Evolutionary conservation across 2,329 filamentous ascomycete species (phyloP), one percentile per base, ranked within the genome.

Genomic region (Aureobasidium subglaciale): DNA sequence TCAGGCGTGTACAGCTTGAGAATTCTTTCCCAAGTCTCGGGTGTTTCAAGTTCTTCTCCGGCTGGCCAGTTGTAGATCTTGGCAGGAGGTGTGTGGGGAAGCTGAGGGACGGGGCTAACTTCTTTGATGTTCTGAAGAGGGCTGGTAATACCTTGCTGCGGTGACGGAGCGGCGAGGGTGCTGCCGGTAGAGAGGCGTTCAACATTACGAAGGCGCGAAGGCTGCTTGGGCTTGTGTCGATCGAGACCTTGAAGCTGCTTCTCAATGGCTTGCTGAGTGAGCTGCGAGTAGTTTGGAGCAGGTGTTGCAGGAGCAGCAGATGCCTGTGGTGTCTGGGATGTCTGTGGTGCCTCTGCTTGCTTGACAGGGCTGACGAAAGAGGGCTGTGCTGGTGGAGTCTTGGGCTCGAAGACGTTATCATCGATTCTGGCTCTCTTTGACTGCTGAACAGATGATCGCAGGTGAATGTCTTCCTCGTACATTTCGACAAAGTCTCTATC

Each of bases 171-270:
- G 15, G 20, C 50, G 43, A 42, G 13, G 18, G 27, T 35, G 50
- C 50, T 54, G 37, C 38, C 50, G 7, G 40, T 54, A 2, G 58
- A 59, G 5, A 62, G 53, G 7, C 61, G 60, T 38, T 63, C 61
- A n/a, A 68, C 60, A 40, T 69, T 67, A 40, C 72, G 70, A 35
- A 75, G 68, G 5, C 71, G 66, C 58, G 72, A 74, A 3, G 72
- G 71, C 5, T 66, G 70, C 58, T 71, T 72, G 1, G 73, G 73
- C 42, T 71, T 72, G 63, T 73, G 73, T 40, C 43, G 38, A 22
- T 41, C 22, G 18, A 43, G 18, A 18, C 40, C 27, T 8, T 50
- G 34, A 37, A 43, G 56, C 22, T 58, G 53, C 38, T 56, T 57
- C 22, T 49, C 38, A 13, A 48, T 53, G n/a, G 57, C 43, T 25